Percentiles rank a stretch among this genome's conserved stretches.
phyloP scores from a whole-genome alignment of 164 flowering plant genomes.

The Chimonanthus salicifolius region DNA sequence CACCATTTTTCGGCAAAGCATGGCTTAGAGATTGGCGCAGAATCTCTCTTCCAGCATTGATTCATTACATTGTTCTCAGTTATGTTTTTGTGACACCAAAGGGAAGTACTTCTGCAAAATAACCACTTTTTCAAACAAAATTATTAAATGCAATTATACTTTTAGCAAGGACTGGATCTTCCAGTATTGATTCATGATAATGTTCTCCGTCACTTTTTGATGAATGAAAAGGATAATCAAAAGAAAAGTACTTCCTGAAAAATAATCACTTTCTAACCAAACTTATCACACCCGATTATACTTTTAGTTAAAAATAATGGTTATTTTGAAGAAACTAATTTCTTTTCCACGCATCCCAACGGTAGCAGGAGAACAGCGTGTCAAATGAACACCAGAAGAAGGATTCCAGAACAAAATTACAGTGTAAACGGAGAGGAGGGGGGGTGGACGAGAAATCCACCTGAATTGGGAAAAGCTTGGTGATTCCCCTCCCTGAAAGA shows the following conservation, averaged over 20 bases:
- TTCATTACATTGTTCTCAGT: background rate
- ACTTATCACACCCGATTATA: too few species aligned
- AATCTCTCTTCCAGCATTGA: background rate
- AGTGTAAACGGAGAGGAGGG: background rate
- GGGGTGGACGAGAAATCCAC: conserved; percentile 20
- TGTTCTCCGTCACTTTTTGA: too few species aligned
- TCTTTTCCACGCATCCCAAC: background rate
- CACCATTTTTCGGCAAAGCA: too few species aligned
- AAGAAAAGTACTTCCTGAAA: background rate
- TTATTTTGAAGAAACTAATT: background rate
- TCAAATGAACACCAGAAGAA: background rate
- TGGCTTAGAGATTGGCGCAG: background rate
- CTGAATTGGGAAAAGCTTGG: conserved; percentile 85
- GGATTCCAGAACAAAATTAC: background rate
- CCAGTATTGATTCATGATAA: too few species aligned
- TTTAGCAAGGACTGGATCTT: too few species aligned
- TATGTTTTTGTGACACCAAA: too few species aligned
- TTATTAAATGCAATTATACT: too few species aligned
- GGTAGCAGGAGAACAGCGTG: background rate
- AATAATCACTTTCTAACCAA: background rate
- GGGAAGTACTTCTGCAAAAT: too few species aligned
- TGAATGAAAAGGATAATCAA: too few species aligned
- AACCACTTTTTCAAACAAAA: too few species aligned
- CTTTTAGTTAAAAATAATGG: background rate
- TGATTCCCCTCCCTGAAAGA: conserved; percentile 55